Evolutionary conservation across 2,329 filamentous ascomycete genomes (phyloP), one percentile per base, ranked within the genome.

Genomic region (Penicillium capsulatum): DNA sequence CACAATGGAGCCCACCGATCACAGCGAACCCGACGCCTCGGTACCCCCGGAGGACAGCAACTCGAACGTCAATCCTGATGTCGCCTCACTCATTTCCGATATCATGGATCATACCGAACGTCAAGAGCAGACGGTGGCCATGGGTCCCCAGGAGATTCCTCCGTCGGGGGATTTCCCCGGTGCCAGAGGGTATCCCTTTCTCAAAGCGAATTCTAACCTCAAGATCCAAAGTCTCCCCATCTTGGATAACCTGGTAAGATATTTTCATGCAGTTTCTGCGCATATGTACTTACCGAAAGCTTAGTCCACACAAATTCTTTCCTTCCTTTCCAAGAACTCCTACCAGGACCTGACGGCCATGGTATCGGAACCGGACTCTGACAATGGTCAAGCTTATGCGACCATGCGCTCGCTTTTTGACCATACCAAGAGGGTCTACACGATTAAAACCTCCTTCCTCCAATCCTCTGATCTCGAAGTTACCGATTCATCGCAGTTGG

Each of bases 371-470:
- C 73, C 71, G 11, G 71, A 75, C 13, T 75, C 74, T 2, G 72
- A 76, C 40, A 69, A 72, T 46, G 77, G 76, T 7, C 76, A 81
- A 57, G 76, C 78, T n/a, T 83, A 81, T 59, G 69, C 71, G 3
- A 77, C 75, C 1, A 67, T 82, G 56, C 78, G 79, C 50, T 76
- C 74, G 3, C 66, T 81, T 6, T 83, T 83, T 48, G 76, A 81
- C 44, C 76, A 81, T 46, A 80, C 77, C 0, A 80, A 81, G 47
- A 74, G 77, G 45, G 72, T 81, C 2, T 81, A 81, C 56, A 75
- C 68, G 11, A 65, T 73, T 20, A 74, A 74, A 35, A 69, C 73
- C 22, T 71, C 75, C 0, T 82, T 83, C 36, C 65, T 80, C 3
- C 75, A 73, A 14, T 66, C 73, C 3, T 64, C 70, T n/a, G 69